Evolutionary conservation across 495 filamentous ascomycete genomes (phyloP), one percentile per base, ranked within the genome.

Genomic region (Pyrenopolyporus hunteri): DNA sequence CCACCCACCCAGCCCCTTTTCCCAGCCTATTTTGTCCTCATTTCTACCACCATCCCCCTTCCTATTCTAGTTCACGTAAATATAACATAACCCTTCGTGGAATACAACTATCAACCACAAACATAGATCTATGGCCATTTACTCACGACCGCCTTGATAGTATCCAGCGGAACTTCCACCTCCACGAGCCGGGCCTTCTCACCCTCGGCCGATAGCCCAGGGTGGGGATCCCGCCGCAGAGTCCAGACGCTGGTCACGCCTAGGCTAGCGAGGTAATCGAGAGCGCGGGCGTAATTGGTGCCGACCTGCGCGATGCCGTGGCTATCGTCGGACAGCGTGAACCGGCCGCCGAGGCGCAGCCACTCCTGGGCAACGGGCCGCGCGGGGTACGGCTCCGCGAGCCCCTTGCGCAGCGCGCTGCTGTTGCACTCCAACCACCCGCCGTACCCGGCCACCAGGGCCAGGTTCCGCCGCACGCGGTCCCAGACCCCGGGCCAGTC

Each of bases 241-340:
- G 72, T 78, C 75, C 76, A 83, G 11, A 87, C 37, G 53, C 76
- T 74, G 40, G 56, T 56, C 0, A 86, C 78, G 1, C 77, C 77
- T 11, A 86, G 54, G 14, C 64, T 69, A 28, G 76, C 66, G 8
- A 85, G 64, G 69, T 80, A 96, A 0, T 83, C 77, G n/a, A 83
- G 70, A 8, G 81, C 84, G 44, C 69, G 70, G 13, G 10, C 25
- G 66, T 79, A 81, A 51, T 79, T 78, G 54, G 86, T 81, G 39
- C 83, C 89, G 2, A 98, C 81, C 72, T 98, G 92, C 6, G 82
- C 87, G 54, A 91, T 80, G 20, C 88, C 86, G 71, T 98, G 93
- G 67, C 91, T 93, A 70, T 98, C 93, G 72, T 98, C 93, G 2
- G 90, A 94, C 32, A 98, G 75, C 50, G 89, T 91, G 65, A 96